Evolutionary conservation across 225 moss, liverwort and hornwort genomes (phyloP).

Genomic region (Antitrichia curtipendula): DNA sequence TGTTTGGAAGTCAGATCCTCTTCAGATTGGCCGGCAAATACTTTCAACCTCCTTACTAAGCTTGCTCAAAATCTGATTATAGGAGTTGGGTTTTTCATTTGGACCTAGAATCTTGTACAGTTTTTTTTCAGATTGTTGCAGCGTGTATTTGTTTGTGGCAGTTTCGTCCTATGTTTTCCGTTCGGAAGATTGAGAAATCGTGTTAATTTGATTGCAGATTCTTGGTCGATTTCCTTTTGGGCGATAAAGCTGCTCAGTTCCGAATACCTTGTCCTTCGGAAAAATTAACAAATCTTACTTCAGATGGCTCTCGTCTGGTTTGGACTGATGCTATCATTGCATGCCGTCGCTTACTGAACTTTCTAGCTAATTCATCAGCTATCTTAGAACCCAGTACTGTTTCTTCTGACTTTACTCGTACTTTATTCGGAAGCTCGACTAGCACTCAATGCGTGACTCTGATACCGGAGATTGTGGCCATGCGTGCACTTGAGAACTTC

Average conservation of each 20-base stretch:
- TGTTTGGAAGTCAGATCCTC: neutral
- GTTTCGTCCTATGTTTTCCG: neutral
- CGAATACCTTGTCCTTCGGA: neutral
- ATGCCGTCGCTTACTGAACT: conserved; percentile 50
- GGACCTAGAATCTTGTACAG: neutral
- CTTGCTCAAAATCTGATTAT: neutral
- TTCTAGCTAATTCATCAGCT: conserved; percentile 26
- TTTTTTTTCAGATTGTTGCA: neutral
- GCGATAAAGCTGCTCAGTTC: conserved; percentile 8
- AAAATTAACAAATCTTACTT: neutral
- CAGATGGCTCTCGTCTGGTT: conserved; percentile 18
- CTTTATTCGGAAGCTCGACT: conserved; percentile 24
- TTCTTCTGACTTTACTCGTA: conserved; percentile 13
- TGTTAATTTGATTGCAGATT: conserved; percentile 36
- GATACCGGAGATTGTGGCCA: conserved; percentile 21
- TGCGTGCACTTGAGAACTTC: neutral
- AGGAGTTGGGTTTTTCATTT: neutral
- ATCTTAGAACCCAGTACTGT: conserved; percentile 10
- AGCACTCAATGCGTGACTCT: conserved; percentile 21
- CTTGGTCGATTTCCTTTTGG: conserved; percentile 37
- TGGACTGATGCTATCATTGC: conserved; percentile 31
- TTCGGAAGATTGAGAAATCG: neutral
- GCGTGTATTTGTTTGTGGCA: neutral
- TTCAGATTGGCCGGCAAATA: neutral
- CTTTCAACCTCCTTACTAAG: neutral